Percentiles rank a stretch among this genome's conserved stretches.
phyloP scores from a whole-genome alignment of 345 rosid genomes.

The Theobroma cacao region DNA sequence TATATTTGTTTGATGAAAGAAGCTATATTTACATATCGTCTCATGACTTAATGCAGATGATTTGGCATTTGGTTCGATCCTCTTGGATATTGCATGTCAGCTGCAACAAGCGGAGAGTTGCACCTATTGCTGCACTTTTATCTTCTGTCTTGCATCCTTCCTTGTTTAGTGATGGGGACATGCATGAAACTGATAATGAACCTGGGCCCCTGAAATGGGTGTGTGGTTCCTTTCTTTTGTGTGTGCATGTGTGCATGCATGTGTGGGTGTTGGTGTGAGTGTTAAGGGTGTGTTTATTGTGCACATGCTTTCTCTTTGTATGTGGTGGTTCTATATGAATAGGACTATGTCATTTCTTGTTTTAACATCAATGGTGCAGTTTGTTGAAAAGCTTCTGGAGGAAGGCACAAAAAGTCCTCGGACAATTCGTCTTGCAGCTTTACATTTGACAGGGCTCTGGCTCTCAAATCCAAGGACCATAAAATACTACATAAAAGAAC shows the following conservation, averaged over 20 bases:
- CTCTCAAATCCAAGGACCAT: slow-evolving; percentile 64
- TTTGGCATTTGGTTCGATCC: slow-evolving; percentile 85
- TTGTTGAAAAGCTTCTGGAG: slow-evolving; percentile 75
- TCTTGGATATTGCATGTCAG: slow-evolving; percentile 89
- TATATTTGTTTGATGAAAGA: not conserved
- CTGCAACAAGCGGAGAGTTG: slow-evolving; percentile 90
- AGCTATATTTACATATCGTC: not conserved
- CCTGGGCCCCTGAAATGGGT: slow-evolving; percentile 96
- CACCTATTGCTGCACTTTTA: slow-evolving; percentile 86
- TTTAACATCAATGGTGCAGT: slow-evolving; percentile 41
- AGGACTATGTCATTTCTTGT: not conserved
- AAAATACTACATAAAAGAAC: slow-evolving; percentile 77
- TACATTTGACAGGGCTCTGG: slow-evolving; percentile 92
- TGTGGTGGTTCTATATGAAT: not conserved
- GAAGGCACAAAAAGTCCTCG: slow-evolving; percentile 97
- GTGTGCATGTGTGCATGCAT: not conserved
- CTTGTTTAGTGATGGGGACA: slow-evolving; percentile 53
- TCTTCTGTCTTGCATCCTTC: slow-evolving; percentile 82
- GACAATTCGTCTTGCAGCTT: slow-evolving; percentile 91
- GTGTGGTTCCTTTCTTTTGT: slow-evolving; percentile 23
- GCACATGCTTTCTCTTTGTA: not conserved
- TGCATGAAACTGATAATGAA: slow-evolving; percentile 57
- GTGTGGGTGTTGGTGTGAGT: not conserved
- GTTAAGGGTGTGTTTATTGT: not conserved
- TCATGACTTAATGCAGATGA: slow-evolving; percentile 47